phyloP scores from a whole-genome alignment of 176 grass and related monocot genomes.

The Oryza officinalis region DNA sequence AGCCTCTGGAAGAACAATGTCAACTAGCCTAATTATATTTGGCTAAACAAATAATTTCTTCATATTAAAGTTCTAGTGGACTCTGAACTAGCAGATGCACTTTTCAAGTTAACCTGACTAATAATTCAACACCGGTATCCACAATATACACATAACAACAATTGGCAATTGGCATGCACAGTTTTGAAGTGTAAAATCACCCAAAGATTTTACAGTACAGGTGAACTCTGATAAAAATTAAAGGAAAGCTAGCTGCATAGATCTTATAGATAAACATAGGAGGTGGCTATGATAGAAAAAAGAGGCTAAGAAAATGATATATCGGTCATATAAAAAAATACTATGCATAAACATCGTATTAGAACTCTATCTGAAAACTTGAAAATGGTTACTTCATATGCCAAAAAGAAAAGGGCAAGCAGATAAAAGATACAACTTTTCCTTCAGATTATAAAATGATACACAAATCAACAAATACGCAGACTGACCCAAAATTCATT shows the following conservation, averaged over 20 bases:
- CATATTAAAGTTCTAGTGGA: constrained; percentile 10
- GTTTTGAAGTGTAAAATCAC: constrained; percentile 12
- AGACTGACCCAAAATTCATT: not conserved
- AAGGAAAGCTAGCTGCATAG: not conserved
- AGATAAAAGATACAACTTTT: constrained; percentile 1
- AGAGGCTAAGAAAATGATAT: not conserved
- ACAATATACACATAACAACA: not conserved
- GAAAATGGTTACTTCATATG: constrained; percentile 1
- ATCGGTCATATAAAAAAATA: not conserved
- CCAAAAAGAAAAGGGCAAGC: constrained; percentile 10
- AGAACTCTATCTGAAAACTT: constrained; percentile 10
- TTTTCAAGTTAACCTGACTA: not conserved
- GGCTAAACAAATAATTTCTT: not conserved
- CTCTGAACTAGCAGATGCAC: constrained; percentile 20
- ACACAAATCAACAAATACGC: not conserved
- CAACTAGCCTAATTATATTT: not conserved
- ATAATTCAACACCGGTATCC: not conserved
- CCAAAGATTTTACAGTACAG: not conserved
- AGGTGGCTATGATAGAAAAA: constrained; percentile 6
- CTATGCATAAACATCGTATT: not conserved
- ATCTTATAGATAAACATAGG: not conserved
- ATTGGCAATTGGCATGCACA: not conserved
- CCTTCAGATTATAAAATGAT: constrained; percentile 13
- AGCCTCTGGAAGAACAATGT: not conserved
- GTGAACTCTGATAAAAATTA: not conserved